Conservation (phyloP, 805 yeast species). For the Lipomyces sp. region DNA sequence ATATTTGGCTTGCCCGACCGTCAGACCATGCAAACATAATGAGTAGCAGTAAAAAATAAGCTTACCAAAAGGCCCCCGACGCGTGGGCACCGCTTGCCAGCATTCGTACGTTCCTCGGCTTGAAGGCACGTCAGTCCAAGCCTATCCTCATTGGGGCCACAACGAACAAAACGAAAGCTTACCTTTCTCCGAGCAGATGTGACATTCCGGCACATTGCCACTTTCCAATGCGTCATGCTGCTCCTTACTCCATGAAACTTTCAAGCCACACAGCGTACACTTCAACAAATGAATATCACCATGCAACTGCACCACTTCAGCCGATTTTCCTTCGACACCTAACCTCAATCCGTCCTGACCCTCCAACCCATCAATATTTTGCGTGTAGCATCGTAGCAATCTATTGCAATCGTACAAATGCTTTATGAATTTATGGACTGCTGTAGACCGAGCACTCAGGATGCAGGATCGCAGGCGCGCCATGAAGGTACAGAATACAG, state of each 20-base stretch:
- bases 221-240: slow-evolving; percentile 54
- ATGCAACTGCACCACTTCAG: slow-evolving; percentile 84
- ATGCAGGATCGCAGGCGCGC: slow-evolving; percentile 72
- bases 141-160: too few relatives aligned
- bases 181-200: slow-evolving; percentile 59
- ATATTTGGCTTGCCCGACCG: slow-evolving; percentile 63
- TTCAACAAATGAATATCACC: slow-evolving; percentile 80
- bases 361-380: slow-evolving; percentile 91
- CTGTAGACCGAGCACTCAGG: slow-evolving; percentile 73
- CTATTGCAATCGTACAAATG: slow-evolving; percentile 64
- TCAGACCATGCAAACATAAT: not conserved
- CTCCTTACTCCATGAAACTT: slow-evolving; percentile 65
- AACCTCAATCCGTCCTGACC: slow-evolving; percentile 62
- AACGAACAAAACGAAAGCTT: not conserved
- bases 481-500: slow-evolving; percentile 88
- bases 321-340: slow-evolving; percentile 62
- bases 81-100: slow-evolving; percentile 77
- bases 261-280: slow-evolving; percentile 71
- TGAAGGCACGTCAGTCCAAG: not conserved
- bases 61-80: slow-evolving; percentile 68
- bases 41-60: not conserved
- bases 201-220: slow-evolving; percentile 80
- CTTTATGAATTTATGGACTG: slow-evolving; percentile 76
- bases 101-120: slow-evolving; percentile 59
- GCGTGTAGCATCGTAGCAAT: slow-evolving; percentile 86